These are phyloP conservation scores for Hypholoma sublateritium DNA, from an alignment of 768 basidiomycete species.

Conservation along the genomic window DNA sequence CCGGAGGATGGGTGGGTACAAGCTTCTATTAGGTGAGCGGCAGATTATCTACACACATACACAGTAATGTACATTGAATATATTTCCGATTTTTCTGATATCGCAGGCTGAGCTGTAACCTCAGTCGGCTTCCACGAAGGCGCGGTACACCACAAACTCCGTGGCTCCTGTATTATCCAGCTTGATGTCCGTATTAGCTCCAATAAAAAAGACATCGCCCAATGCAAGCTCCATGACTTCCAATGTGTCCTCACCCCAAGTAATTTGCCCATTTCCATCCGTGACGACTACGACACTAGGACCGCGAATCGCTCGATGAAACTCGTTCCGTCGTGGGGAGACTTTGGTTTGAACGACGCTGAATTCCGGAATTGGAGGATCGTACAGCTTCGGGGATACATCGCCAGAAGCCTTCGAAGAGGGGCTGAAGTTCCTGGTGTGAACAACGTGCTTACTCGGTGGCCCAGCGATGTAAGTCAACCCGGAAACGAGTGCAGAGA, in stretches of 20 bases:
- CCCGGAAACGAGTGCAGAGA: slow-evolving; percentile 83
- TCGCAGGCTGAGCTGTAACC: too few species aligned
- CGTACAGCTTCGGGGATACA: slow-evolving; percentile 55
- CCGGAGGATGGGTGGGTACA: too few species aligned
- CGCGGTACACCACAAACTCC: slow-evolving; percentile 60
- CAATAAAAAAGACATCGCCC: slow-evolving; percentile 84
- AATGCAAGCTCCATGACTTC: slow-evolving; percentile 40
- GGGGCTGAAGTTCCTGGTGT: slow-evolving; percentile 48
- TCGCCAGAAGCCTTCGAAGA: slow-evolving; percentile 1
- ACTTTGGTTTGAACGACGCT: slow-evolving; percentile 73
- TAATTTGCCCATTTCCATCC: slow-evolving; percentile 43
- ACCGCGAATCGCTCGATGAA: slow-evolving; percentile 66
- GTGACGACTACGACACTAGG: slow-evolving; percentile 76
- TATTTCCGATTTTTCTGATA: too few species aligned
- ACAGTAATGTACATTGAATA: too few species aligned
- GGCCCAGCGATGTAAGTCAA: slow-evolving; percentile 82
- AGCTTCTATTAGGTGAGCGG: too few species aligned
- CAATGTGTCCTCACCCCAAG: slow-evolving; percentile 56
- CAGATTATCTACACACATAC: too few species aligned
- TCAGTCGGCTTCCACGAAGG: slow-evolving; percentile 53
- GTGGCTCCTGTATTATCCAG: slow-evolving; percentile 38
- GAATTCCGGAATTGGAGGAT: slow-evolving; percentile 94
- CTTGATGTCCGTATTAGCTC: slow-evolving; percentile 60
- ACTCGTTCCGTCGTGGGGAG: slow-evolving; percentile 41
- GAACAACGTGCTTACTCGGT: slow-evolving; percentile 68